Percentiles rank a stretch among this genome's conserved stretches.
phyloP scores from a whole-genome alignment of 805 yeast genomes.

The Cyberlindnera japonica region DNA sequence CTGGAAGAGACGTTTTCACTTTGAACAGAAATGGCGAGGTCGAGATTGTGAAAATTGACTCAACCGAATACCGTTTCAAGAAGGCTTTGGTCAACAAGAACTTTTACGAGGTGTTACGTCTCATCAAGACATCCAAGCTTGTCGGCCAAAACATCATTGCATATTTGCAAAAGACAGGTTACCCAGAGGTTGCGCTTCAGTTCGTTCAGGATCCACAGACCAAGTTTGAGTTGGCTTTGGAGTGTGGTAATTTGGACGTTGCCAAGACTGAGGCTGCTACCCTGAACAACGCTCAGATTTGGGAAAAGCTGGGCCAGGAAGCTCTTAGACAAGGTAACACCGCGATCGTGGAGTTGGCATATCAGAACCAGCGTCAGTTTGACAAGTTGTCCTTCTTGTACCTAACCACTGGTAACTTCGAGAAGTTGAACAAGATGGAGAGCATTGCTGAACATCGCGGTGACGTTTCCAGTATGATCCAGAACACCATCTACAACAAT shows the following conservation, averaged over 20 bases:
- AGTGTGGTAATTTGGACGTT: constrained; percentile 81
- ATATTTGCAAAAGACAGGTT: constrained; percentile 90
- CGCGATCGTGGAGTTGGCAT: constrained; percentile 78
- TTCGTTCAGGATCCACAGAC: constrained; percentile 96
- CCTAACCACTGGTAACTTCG: constrained; percentile 74
- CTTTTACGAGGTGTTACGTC: constrained; percentile 85
- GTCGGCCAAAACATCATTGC: constrained; percentile 98
- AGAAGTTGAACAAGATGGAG: constrained; percentile 79
- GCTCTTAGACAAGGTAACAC: constrained; percentile 89
- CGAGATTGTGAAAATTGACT: constrained; percentile 76
- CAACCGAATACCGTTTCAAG: constrained; percentile 96
- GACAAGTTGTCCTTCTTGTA: constrained; percentile 90
- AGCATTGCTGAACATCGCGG: constrained; percentile 85
- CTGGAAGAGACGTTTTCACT: constrained; percentile 70
- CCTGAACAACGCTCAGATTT: constrained; percentile 61
- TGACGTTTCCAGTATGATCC: constrained; percentile 74
- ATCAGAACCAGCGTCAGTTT: constrained; percentile 80
- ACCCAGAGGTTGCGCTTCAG: constrained; percentile 95
- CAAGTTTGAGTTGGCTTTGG: constrained; percentile 91
- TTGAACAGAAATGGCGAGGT: constrained; percentile 84
- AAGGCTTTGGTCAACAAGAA: constrained; percentile 86
- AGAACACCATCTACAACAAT: constrained; percentile 75
- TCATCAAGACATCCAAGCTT: constrained; percentile 81
- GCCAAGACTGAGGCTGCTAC: constrained; percentile 88
- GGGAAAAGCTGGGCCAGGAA: constrained; percentile 82